Base-by-base conservation (phyloP, 2,329 filamentous ascomycete genomes). In the Periglandula ipomoeae region DNA sequence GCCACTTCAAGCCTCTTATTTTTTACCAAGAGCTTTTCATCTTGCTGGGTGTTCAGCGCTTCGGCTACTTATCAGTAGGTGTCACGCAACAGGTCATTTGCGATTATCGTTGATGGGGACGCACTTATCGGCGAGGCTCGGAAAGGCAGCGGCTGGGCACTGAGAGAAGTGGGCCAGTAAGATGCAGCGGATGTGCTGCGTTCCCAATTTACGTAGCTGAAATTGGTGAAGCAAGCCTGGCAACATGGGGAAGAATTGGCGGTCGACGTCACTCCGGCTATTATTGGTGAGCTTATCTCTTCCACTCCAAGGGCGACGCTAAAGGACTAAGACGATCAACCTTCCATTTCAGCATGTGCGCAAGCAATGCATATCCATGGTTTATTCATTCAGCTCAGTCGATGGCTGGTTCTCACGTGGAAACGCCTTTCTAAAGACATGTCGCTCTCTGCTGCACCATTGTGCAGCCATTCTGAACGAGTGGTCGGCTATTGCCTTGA, bases 171-270 rank as follows among this genome's bases (percentile, higher is more conserved):
- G 35, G 44, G 40, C 44, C 44, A 47, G 45, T 47, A 11, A 40
- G 23, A 47, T 23, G 10, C 17, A 13, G 50, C 45, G 40, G 38
- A n/a, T 45, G 46, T 11, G n/a, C 24, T 23, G 17, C 35, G 5
- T n/a, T 20, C 10, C 15, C 43, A 45, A 49, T 53, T 66, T 67
- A 67, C 65, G 62, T 65, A 66, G 61, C 63, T 58, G 55, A 60
- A 67, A 64, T 65, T 65, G 61, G 53, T 64, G 60, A 40, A 22
- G n/a, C 38, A 10, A 40, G 38, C n/a, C n/a, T n/a, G n/a, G n/a
- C n/a, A n/a, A n/a, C n/a, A n/a, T 11, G 24, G 30, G 40, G 13
- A 43, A 43, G 23, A 13, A 11, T 7, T 17, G 40, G 40, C 24
- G 40, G 19, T 20, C 5, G 24, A 43, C 40, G n/a, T 13, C 5